phyloP scores from a whole-genome alignment of 192 early-diverging fungal species.

The Backusella psychrophila region DNA sequence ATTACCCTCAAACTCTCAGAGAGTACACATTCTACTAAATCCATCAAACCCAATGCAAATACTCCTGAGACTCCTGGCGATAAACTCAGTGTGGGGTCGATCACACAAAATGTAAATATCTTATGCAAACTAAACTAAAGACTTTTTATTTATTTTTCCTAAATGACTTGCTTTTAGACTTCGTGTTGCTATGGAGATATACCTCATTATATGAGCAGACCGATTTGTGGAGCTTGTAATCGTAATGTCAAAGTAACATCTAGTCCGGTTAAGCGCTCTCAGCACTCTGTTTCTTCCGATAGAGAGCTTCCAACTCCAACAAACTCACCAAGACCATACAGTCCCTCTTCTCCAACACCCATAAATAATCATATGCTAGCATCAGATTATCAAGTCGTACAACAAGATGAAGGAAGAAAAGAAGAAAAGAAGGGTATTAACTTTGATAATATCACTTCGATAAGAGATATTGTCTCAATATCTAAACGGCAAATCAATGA shows the following conservation, averaged over 20 bases:
- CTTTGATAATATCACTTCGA: neutral
- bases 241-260: slow-evolving; percentile 8
- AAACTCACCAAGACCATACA: neutral
- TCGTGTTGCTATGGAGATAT: neutral
- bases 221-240: slow-evolving; percentile 8
- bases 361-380: neutral
- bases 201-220: slow-evolving; percentile 1
- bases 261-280: neutral
- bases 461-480: neutral
- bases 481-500: neutral
- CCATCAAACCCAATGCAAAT: neutral
- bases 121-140: slow-evolving; percentile 8
- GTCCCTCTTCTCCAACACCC: neutral
- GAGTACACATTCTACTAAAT: neutral
- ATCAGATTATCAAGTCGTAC: neutral
- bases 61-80: neutral
- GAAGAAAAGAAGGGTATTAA: neutral
- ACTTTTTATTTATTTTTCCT: neutral
- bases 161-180: neutral
- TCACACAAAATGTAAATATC: neutral
- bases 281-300: neutral
- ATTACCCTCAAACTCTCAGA: neutral
- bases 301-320: neutral
- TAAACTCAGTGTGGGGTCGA: slow-evolving; percentile 1
- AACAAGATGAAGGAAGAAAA: neutral